Evolutionary conservation across 257 asterid species (phyloP).

Genomic region (Leonotis leonurus): DNA sequence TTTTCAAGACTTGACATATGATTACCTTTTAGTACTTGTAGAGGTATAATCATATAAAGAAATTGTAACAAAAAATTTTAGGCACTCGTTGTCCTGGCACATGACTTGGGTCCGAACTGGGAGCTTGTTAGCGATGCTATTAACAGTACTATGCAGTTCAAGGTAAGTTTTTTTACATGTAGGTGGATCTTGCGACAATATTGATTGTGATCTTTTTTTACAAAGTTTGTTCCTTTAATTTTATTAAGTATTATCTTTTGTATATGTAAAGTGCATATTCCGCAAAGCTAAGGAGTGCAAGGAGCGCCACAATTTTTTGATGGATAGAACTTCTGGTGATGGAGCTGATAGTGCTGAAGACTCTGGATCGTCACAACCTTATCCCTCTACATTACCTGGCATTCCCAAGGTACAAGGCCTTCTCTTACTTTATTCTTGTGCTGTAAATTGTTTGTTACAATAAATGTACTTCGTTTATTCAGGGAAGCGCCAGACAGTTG

Average conservation of each 20-base stretch:
- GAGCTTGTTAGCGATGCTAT: conserved; percentile 95
- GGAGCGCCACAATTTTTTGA: conserved; percentile 69
- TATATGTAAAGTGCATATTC: conserved; percentile 54
- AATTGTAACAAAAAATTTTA: conserved; percentile 20
- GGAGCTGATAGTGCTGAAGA: conserved; percentile 98
- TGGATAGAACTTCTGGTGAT: conserved; percentile 78
- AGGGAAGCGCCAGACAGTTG: conserved; percentile 98
- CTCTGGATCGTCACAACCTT: conserved; percentile 92
- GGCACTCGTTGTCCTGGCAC: conserved; percentile 97
- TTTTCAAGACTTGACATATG: conserved; percentile 5
- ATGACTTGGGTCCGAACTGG: conserved; percentile 98
- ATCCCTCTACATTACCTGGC: conserved; percentile 90
- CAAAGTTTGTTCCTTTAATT: not conserved
- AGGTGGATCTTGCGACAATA: not conserved
- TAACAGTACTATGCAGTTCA: conserved; percentile 75
- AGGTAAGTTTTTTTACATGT: conserved; percentile 40
- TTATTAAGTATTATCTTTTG: conserved; percentile 10
- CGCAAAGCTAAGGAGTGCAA: conserved; percentile 94
- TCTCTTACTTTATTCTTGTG: conserved; percentile 6
- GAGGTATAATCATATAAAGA: not conserved
- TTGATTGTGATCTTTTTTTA: not conserved
- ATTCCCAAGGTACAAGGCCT: conserved; percentile 67
- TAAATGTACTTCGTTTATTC: conserved; percentile 24
- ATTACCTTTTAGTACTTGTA: not conserved
- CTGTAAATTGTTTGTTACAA: not conserved